Percentiles rank a stretch among this genome's conserved stretches.
Conservation (phyloP, 225 moss, liverwort and hornwort species). For the Bryum argenteum region DNA sequence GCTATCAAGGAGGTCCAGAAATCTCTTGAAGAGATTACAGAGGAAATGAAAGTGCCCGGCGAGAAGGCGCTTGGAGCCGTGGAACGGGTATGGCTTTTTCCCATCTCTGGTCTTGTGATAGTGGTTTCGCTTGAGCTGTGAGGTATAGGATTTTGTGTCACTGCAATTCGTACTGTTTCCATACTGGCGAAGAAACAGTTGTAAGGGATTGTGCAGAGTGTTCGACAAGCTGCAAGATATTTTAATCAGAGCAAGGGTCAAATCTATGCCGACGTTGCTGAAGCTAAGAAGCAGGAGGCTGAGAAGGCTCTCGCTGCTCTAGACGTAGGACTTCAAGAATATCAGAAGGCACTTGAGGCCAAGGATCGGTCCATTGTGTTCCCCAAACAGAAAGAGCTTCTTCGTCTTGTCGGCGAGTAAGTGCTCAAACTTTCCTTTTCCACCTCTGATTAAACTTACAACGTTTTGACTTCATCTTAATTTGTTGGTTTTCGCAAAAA, state of each 20-base stretch:
- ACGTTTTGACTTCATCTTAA: no score
- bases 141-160: no score
- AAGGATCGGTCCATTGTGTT: conserved; percentile 76
- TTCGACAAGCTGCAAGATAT: conserved; percentile 78
- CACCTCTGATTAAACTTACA: no score
- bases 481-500: no score
- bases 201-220: conserved; percentile 58
- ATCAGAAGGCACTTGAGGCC: conserved; percentile 59
- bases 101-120: background rate
- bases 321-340: conserved; percentile 71
- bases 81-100: conserved; percentile 68
- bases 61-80: conserved; percentile 79
- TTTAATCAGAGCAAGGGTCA: conserved; percentile 75
- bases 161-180: background rate
- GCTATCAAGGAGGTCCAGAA: conserved; percentile 88
- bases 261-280: conserved; percentile 70
- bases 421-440: conserved; percentile 25
- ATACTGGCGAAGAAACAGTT: conserved; percentile 40
- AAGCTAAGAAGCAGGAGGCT: conserved; percentile 65
- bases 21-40: conserved; percentile 78
- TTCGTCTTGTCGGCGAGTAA: conserved; percentile 84
- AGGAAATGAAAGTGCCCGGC: conserved; percentile 84
- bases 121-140: background rate
- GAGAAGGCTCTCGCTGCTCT: conserved; percentile 58
- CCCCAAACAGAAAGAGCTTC: conserved; percentile 84